Evolutionary conservation across 169 alveolate genomes (phyloP).

Genomic region (Amoebophrya sp.): DNA sequence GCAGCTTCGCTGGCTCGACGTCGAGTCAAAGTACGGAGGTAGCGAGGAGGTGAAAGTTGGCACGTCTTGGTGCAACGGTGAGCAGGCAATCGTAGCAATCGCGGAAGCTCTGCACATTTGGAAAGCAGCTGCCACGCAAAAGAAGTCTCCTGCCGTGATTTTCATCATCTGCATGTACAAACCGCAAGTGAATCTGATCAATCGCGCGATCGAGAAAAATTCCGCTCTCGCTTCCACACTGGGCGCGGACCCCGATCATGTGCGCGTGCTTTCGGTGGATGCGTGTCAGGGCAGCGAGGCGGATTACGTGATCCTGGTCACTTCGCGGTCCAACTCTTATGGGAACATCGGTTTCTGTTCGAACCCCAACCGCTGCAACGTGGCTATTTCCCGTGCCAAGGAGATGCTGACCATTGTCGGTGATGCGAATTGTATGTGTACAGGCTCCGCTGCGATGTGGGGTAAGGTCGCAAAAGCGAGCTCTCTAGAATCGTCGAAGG

Average conservation of each 20-base stretch:
- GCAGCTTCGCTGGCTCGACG: slow-evolving; percentile 8
- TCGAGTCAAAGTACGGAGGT: background rate
- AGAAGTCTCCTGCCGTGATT: no score
- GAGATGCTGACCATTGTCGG: background rate
- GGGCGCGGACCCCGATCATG: background rate
- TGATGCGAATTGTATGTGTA: background rate
- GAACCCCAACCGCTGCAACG: background rate
- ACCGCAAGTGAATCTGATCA: background rate
- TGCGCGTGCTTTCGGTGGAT: background rate
- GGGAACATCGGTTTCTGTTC: background rate
- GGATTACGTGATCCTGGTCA: background rate
- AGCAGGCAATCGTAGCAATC: background rate
- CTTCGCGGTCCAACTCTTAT: background rate
- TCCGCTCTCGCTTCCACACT: background rate
- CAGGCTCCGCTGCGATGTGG: background rate
- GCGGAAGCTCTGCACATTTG: background rate
- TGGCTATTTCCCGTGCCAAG: background rate
- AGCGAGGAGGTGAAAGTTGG: background rate
- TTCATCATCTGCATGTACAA: slow-evolving; percentile 11
- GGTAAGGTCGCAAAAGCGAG: background rate
- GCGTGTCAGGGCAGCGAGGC: slow-evolving; percentile 5
- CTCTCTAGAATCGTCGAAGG: background rate
- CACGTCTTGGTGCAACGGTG: background rate
- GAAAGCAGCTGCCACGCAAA: background rate
- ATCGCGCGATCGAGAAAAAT: background rate